Evolutionary conservation across 345 rosid species (phyloP), one percentile per base, ranked within the genome.

Genomic region (Gossypium raimondii): DNA sequence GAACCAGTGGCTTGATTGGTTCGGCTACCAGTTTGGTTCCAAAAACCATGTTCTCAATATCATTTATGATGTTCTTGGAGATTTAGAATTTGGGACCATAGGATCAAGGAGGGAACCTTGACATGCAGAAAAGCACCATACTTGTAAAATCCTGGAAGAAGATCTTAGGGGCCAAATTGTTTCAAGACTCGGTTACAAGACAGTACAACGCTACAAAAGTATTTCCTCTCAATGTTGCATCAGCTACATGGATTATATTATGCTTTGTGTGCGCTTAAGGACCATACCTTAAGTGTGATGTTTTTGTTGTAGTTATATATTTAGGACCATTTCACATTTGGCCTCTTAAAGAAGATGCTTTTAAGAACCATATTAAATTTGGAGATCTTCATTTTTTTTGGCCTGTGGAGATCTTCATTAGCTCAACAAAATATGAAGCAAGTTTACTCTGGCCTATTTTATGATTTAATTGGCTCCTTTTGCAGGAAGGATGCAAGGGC

Each of bases 401-500:
- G 41, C 41, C 41, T 34, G 7, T 34, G 41, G 41, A 34, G 58
- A 68, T 25, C 58, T 50, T 17, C 51, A 27, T 69, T 25, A 16
- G 73, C 41, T 48, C 43, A 67, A 48, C 56, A 12, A 25, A 67
- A 67, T 41, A 43, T 17, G 61, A 71, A 18, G 50, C n/a, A 29
- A 38, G 53, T 13, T 14, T 8, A 57, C 12, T 25, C 16, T 43
- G 9, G 18, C 50, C 18, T 43, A 14, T 58, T 41, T 43, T 22
- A 34, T 47, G 11, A 44, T 61, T 29, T 61, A 73, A 48, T n/a
- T 16, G 47, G 6, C 74, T 14, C 48, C 16, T 70, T 70, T 72
- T 53, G 73, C 90, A 94, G 98, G 98, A 94, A 82, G 98, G 98
- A 74, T 92, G 97, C 81, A 94, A 94, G 81, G 98, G 95, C 51